Percentiles rank a stretch among this genome's conserved stretches.
These are phyloP conservation scores for Colletotrichum agaves DNA, from an alignment of 2,329 filamentous ascomycete species.

Conservation along the genomic window DNA sequence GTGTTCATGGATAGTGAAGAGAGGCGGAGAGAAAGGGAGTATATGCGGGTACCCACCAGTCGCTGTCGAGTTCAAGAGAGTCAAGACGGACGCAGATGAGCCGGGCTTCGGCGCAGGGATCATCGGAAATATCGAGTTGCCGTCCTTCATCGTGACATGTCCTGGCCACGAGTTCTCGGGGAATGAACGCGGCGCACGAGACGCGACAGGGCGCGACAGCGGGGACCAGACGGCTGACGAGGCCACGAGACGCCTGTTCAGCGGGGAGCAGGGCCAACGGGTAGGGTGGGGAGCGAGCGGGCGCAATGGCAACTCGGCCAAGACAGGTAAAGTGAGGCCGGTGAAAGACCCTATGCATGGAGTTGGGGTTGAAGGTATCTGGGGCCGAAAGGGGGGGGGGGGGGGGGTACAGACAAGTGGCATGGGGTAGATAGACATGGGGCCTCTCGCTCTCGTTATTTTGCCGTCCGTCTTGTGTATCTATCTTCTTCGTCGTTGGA, in stretches of 20 bases:
- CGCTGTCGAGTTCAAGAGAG: background rate
- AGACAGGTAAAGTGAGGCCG: constrained; percentile 6
- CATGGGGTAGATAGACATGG: background rate
- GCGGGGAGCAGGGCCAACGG: constrained; percentile 15
- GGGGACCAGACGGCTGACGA: constrained; percentile 12
- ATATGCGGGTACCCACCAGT: background rate
- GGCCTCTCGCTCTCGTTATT: constrained; percentile 4
- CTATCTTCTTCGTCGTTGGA: background rate
- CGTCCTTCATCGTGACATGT: constrained; percentile 13
- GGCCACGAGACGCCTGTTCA: constrained; percentile 1
- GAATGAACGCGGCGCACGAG: constrained; percentile 19
- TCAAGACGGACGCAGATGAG: constrained; percentile 13
- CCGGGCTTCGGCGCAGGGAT: constrained; percentile 17
- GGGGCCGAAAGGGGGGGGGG: background rate
- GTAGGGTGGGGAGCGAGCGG: constrained; percentile 24
- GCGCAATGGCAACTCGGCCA: constrained; percentile 17
- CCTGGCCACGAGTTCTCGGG: constrained; percentile 26
- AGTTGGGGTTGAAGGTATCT: background rate
- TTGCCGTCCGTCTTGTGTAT: constrained; percentile 11
- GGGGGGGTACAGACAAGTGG: too few relatives aligned
- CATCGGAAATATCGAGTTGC: constrained; percentile 19
- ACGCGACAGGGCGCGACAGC: background rate
- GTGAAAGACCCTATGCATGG: background rate
- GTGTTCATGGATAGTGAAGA: too few relatives aligned
- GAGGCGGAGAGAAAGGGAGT: background rate